phyloP scores from a whole-genome alignment of 1,139 yeast genomes.

The Lodderomyces theae region DNA sequence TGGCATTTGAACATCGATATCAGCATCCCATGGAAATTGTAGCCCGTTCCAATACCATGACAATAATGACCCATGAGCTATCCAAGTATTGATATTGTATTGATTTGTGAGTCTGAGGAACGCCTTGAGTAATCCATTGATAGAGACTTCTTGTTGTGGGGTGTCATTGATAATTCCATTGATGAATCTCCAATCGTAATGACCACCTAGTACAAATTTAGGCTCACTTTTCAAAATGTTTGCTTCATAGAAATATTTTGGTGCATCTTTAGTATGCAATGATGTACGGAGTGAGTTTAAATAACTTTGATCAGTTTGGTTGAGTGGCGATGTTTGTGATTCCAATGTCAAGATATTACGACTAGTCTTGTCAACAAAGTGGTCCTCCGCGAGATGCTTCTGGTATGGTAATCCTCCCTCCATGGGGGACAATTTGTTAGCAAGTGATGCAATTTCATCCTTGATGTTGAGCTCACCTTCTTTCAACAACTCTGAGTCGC shows the following conservation, averaged over 20 bases:
- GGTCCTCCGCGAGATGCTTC: slow-evolving; percentile 18
- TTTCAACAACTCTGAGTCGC: slow-evolving; percentile 15
- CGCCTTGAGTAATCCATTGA: slow-evolving; percentile 30
- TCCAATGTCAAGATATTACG: slow-evolving; percentile 14
- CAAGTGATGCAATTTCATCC: slow-evolving; percentile 9
- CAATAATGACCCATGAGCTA: slow-evolving; percentile 53
- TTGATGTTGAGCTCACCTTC: slow-evolving; percentile 7
- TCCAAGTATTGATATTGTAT: slow-evolving; percentile 35
- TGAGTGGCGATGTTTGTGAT: neutral
- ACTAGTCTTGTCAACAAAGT: slow-evolving; percentile 22
- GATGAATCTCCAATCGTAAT: slow-evolving; percentile 49
- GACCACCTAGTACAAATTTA: slow-evolving; percentile 33
- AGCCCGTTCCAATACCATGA: slow-evolving; percentile 58
- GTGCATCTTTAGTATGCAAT: slow-evolving; percentile 17
- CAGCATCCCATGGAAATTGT: slow-evolving; percentile 55
- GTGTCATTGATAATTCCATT: slow-evolving; percentile 30
- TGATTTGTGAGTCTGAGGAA: slow-evolving; percentile 33
- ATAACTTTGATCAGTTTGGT: slow-evolving; percentile 17
- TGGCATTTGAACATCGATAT: slow-evolving; percentile 57
- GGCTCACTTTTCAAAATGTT: slow-evolving; percentile 28
- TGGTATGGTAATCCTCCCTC: slow-evolving; percentile 11
- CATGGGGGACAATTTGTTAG: slow-evolving; percentile 7
- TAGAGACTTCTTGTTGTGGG: slow-evolving; percentile 23
- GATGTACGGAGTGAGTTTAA: slow-evolving; percentile 14
- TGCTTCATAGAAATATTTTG: slow-evolving; percentile 55